Base-by-base conservation (phyloP, 352 stramenopile genomes). In the Phytophthora tentaculata region DNA sequence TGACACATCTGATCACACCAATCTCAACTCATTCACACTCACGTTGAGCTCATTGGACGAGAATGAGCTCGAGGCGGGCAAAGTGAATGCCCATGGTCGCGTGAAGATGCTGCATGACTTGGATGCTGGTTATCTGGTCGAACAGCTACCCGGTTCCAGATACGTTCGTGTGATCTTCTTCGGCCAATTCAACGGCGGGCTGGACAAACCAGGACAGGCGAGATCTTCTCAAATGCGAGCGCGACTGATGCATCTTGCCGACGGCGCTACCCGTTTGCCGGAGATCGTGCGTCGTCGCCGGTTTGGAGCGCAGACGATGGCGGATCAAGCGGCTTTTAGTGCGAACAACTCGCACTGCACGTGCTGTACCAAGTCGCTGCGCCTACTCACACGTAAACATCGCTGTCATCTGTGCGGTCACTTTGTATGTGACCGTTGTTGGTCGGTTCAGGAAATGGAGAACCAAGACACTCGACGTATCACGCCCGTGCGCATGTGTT, bases 111-210 rank as follows among this genome's bases (percentile, higher is more conserved):
- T 80, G 22, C 64, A 69, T 26, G 64, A 54, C 23, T 52, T 80
- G 56, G 64, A 49, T 3, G 65, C 68, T 0, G 76, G 67, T 3
- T 84, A 74, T 44, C 54, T 78, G 14, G 64, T 80, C 28, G 67
- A 84, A 62, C 61, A 73, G 44, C 20, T 72, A 24, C 67, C 61
- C 17, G 56, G 55, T 16, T 69, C 59, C 14, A 60, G 56, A 45
- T 69, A 75, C 37, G 56, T 77, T 28, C 76, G 73, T 20, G 67
- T 83, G 56, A 58, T 77, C 26, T 79, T 83, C 64, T 75, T 79
- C 22, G 76, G 57, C 2, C 70, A 80, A 47, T 71, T 67, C 43
- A 56, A 58, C 53, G 65, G 53, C 14, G 26, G 20, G 10, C 19
- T 52, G 2, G 28, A 66, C 10, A 47, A 44, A 0, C 41, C 51